These are phyloP conservation scores for Colletotrichum sp. DNA, from an alignment of 2,329 filamentous ascomycete genomes.

Conservation along the genomic window DNA sequence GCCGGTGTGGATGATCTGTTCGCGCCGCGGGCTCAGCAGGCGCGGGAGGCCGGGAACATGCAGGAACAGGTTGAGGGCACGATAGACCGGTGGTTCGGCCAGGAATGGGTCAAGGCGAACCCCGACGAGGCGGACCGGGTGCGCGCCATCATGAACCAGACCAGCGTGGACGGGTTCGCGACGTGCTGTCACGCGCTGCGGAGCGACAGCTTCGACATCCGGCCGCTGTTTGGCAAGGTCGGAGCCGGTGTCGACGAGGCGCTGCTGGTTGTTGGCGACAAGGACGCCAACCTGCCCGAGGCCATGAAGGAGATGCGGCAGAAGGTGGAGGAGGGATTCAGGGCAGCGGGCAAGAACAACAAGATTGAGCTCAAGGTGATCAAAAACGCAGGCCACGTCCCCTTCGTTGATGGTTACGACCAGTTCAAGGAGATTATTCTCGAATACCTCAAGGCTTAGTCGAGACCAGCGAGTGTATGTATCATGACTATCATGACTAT, in stretches of 20 bases:
- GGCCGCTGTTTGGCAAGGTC: constrained; percentile 36
- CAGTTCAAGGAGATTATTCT: constrained; percentile 33
- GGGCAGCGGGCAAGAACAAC: constrained; percentile 25
- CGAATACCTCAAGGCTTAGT: constrained; percentile 25
- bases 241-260: constrained; percentile 38
- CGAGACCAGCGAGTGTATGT: neutral
- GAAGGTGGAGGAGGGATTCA: constrained; percentile 37
- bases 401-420: constrained; percentile 41
- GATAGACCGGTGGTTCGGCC: constrained; percentile 46
- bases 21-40: constrained; percentile 36
- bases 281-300: constrained; percentile 44
- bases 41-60: constrained; percentile 36
- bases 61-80: constrained; percentile 34
- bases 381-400: constrained; percentile 40
- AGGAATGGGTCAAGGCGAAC: constrained; percentile 38
- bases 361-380: constrained; percentile 38
- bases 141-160: constrained; percentile 38
- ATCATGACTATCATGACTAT: neutral
- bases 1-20: constrained; percentile 41
- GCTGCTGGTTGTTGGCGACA: constrained; percentile 44
- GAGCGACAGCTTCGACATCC: constrained; percentile 41
- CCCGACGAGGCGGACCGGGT: constrained; percentile 39
- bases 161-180: constrained; percentile 45
- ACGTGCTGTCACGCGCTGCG: constrained; percentile 44
- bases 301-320: constrained; percentile 43